Percentiles rank a stretch among this genome's conserved stretches.
phyloP scores from a whole-genome alignment of 2,329 filamentous ascomycete genomes.

The Colletotrichum sidae region DNA sequence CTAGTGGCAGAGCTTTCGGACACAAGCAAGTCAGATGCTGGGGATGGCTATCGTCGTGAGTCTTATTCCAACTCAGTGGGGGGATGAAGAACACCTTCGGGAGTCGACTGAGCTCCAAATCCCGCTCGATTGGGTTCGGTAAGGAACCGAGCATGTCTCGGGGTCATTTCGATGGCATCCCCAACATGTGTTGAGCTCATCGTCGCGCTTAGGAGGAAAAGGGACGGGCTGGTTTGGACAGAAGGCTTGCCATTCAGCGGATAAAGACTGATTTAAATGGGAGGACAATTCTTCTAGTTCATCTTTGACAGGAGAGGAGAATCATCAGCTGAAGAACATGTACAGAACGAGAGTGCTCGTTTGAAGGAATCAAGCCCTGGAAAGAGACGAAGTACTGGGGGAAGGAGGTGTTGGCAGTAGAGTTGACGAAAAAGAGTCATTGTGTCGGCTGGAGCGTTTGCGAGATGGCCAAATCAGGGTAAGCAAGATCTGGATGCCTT shows the following conservation, averaged over 20 bases:
- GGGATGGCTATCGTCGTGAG: too few relatives aligned
- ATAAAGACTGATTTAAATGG: fast-evolving
- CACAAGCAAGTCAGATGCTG: too few relatives aligned
- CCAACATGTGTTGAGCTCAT: not conserved
- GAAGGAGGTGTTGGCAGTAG: too few relatives aligned
- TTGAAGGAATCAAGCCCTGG: too few relatives aligned
- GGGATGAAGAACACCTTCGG: too few relatives aligned
- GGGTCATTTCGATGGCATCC: not conserved
- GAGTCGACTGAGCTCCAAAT: not conserved
- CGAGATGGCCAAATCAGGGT: too few relatives aligned
- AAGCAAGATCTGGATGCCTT: too few relatives aligned
- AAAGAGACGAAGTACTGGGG: too few relatives aligned
- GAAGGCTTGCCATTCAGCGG: not conserved
- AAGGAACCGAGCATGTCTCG: not conserved
- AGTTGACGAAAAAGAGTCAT: too few relatives aligned
- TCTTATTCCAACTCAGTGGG: too few relatives aligned
- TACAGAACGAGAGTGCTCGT: too few relatives aligned
- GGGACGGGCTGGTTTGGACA: not conserved
- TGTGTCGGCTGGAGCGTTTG: too few relatives aligned
- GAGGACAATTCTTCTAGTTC: not conserved
- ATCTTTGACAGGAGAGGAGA: not conserved
- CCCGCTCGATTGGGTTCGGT: not conserved
- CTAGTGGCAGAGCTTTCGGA: not conserved
- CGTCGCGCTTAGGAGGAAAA: not conserved
- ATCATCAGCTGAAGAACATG: not conserved